A percentile compares a stretch with the other conserved stretches of the same genome.
Evolutionary conservation across 2,329 filamentous ascomycete species (phyloP).

Genomic region (Hymenoscyphus salicellus): DNA sequence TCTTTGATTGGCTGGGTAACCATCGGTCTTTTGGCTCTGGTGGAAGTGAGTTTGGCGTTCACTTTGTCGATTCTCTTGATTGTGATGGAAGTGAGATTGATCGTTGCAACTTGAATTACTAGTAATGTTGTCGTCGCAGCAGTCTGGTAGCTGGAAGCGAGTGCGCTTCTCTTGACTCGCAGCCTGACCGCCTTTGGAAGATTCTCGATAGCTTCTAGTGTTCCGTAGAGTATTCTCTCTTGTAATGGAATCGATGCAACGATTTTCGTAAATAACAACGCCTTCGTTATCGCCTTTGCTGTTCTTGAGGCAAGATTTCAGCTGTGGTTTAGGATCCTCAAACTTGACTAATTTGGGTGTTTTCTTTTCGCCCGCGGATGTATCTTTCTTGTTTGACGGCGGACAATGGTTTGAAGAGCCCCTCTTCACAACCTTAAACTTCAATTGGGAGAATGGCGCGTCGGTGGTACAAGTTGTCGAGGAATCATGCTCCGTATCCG

Average conservation of each 20-base stretch:
- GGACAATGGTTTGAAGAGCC: neutral
- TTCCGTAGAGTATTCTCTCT: constrained; percentile 9
- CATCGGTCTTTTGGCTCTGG: too few species aligned
- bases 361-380: neutral
- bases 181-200: neutral
- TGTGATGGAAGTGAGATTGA: neutral
- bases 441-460: neutral
- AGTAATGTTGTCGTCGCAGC: neutral
- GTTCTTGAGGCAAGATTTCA: constrained; percentile 7
- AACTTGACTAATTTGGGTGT: neutral
- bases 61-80: neutral
- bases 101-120: neutral
- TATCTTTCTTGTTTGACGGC: neutral
- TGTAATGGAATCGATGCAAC: constrained; percentile 2
- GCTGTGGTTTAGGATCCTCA: neutral
- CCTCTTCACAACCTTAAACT: constrained; percentile 4
- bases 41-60: neutral
- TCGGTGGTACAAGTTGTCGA: neutral
- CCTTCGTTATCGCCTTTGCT: neutral
- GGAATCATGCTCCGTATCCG: constrained; percentile 1
- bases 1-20: too few species aligned
- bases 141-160: neutral
- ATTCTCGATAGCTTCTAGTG: neutral
- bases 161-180: neutral
- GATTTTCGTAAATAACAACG: neutral